phyloP scores from a whole-genome alignment of 1,284 basidiomycete species.

The Grifola frondosa region DNA sequence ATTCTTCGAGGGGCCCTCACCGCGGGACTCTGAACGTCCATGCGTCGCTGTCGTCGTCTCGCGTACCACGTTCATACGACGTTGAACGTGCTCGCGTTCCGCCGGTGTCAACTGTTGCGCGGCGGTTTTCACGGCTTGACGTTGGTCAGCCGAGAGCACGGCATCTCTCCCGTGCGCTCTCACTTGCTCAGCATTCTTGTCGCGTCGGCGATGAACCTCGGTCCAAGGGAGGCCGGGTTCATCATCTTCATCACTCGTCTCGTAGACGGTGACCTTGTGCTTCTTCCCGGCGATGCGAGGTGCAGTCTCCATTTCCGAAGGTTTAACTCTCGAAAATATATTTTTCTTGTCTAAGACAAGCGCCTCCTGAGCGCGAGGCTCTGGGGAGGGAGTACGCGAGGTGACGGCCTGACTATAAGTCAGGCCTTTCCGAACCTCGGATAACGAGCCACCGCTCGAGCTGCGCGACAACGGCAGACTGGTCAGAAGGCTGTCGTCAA shows the following conservation, averaged over 20 bases:
- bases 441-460: too few relatives aligned
- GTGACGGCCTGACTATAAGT: slow-evolving; percentile 2
- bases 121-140: background rate
- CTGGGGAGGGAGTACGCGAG: too few relatives aligned
- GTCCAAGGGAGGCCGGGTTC: too few relatives aligned
- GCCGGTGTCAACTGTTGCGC: background rate
- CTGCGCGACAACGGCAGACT: too few relatives aligned
- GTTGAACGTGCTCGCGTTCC: slow-evolving; percentile 3
- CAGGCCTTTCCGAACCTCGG: background rate
- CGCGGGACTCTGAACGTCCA: slow-evolving; percentile 6
- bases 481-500: too few relatives aligned
- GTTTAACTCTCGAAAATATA: slow-evolving; percentile 1
- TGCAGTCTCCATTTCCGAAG: background rate
- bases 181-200: too few relatives aligned
- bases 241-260: background rate
- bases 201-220: background rate
- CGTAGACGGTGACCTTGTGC: background rate
- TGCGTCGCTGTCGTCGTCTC: background rate
- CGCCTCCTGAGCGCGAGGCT: background rate
- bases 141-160: background rate
- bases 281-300: background rate
- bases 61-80: background rate
- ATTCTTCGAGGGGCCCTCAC: slow-evolving; percentile 13
- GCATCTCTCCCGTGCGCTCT: too few relatives aligned
- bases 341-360: background rate